Evolutionary conservation across 345 rosid genomes (phyloP), one percentile per base, ranked within the genome.

Genomic region (Lumnitzera littorea): DNA sequence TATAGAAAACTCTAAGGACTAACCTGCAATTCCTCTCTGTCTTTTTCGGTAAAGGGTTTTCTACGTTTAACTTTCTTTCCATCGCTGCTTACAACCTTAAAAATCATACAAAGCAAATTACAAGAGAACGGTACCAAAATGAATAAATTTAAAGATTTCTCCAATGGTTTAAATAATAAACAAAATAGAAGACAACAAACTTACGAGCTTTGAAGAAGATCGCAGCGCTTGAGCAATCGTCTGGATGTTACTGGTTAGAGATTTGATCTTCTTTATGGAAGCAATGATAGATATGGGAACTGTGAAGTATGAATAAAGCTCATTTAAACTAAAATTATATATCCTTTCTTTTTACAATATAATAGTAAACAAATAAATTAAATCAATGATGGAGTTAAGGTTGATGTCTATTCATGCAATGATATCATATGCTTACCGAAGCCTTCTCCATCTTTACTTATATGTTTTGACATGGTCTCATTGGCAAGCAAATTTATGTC

Each of bases 401-500:
- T 27, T 1, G 31, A 27, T 27, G 31, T 27, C 5, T 13, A 31
- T 23, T 51, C 6, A 16, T 15, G 12, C 20, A 15, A 27, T 2
- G 12, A 24, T 20, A 20, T 20, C 20, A 20, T 20, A 20, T 56
- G 24, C 90, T 81, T 80, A 94, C 97, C 97, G 64, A 80, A 94
- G 54, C 97, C 96, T 78, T 90, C 96, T 20, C 80, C 84, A 46
- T 94, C 97, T 86, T 86, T 88, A 65, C 60, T 79, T 58, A 86
- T 76, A 46, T 88, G 97, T 71, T 82, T 90, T 29, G 92, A 81
- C 70, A 94, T 73, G 20, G 88, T 81, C 61, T 94, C 97, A 72
- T 94, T 90, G 13, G 96, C 91, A 43, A 94, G 76, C 70, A 94
- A 89, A 74, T 91, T 88, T 87, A 90, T 84, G 76, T 91, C 87